phyloP scores from a whole-genome alignment of 2,329 filamentous ascomycete genomes.

The Alternaria triticina region DNA sequence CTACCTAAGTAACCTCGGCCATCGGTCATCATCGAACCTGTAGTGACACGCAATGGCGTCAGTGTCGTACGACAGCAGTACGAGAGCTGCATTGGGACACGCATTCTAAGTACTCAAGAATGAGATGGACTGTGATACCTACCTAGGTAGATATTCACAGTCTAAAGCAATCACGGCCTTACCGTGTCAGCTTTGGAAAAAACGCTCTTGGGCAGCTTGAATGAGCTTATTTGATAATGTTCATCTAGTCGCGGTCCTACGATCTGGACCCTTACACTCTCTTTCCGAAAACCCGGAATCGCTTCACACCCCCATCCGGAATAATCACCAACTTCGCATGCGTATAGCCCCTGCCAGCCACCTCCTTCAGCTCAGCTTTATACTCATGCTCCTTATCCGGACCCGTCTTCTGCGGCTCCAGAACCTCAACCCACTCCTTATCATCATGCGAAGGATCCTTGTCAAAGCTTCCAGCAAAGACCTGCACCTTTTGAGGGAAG shows the following conservation, averaged over 20 bases:
- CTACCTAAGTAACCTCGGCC: background rate
- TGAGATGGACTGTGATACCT: background rate
- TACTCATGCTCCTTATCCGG: conserved; percentile 77
- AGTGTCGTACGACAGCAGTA: background rate
- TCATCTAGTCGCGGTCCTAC: background rate
- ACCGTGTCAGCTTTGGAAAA: too few relatives aligned
- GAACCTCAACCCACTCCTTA: conserved; percentile 69
- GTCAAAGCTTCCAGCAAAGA: conserved; percentile 66
- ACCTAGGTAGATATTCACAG: background rate
- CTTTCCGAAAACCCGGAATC: conserved; percentile 77
- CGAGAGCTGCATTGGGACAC: background rate
- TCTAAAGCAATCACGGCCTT: background rate
- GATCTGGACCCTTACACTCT: conserved; percentile 16
- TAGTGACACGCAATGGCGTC: background rate
- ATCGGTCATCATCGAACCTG: background rate
- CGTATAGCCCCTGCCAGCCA: conserved; percentile 69
- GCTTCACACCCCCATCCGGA: conserved; percentile 91
- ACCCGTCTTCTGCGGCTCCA: conserved; percentile 71
- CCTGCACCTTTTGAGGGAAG: conserved; percentile 76
- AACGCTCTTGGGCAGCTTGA: background rate
- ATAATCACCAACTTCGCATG: conserved; percentile 93
- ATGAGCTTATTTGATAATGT: background rate
- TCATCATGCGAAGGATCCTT: conserved; percentile 64
- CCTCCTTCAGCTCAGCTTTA: conserved; percentile 51
- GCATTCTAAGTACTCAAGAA: background rate